Evolutionary conservation across 768 basidiomycete genomes (phyloP).

Genomic region (Suillus bovinus): DNA sequence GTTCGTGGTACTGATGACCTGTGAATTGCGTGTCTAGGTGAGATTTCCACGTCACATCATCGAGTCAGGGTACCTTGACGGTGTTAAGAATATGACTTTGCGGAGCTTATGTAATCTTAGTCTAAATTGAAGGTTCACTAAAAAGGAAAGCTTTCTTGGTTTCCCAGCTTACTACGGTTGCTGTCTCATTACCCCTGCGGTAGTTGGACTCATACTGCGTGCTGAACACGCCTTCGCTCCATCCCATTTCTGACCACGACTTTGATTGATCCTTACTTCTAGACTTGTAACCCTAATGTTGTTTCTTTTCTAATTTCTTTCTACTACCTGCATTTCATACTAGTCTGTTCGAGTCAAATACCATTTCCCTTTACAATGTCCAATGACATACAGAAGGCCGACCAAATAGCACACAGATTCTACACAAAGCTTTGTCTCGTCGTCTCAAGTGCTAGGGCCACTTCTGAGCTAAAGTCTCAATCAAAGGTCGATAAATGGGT

Average conservation of each 20-base stretch:
- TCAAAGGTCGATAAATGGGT: constrained; percentile 83
- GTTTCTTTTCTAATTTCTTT: constrained; percentile 25
- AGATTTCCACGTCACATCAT: neutral
- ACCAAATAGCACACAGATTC: constrained; percentile 84
- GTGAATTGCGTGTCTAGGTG: neutral
- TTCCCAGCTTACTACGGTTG: constrained; percentile 8
- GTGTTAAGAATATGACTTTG: neutral
- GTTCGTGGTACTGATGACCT: neutral
- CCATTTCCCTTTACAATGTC: constrained; percentile 41
- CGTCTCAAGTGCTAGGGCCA: constrained; percentile 72
- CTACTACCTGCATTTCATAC: constrained; percentile 24
- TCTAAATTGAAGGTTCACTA: neutral
- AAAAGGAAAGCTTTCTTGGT: constrained; percentile 5
- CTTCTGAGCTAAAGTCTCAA: constrained; percentile 42
- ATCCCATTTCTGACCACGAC: constrained; percentile 2
- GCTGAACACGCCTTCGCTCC: constrained; percentile 6
- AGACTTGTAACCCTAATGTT: constrained; percentile 33
- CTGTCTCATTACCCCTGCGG: constrained; percentile 9
- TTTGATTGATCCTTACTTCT: constrained; percentile 10
- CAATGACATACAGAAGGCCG: constrained; percentile 64
- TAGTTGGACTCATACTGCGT: constrained; percentile 7
- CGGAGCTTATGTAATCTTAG: neutral
- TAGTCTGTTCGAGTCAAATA: constrained; percentile 17
- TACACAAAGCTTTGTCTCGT: constrained; percentile 82
- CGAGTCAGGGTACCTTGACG: too few species aligned